phyloP scores from a whole-genome alignment of 768 basidiomycete species.

The Hirschioporus abietinus region DNA sequence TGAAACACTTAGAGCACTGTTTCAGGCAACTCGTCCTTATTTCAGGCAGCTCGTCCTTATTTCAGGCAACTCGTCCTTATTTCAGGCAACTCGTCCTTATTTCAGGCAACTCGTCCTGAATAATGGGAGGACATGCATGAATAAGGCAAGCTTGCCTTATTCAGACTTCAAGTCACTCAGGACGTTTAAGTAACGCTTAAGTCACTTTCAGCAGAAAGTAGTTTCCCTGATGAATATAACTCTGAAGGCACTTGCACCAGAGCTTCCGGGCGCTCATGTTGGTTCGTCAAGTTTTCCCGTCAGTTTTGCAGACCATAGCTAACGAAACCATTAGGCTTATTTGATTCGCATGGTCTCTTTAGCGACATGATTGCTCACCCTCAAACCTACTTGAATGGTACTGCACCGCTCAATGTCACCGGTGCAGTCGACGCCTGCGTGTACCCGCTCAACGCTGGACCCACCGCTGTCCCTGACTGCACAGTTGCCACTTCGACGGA shows the following conservation, averaged over 20 bases:
- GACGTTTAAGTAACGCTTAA: too few relatives aligned
- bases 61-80: too few relatives aligned
- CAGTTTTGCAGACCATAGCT: neutral
- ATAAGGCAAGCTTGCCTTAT: too few relatives aligned
- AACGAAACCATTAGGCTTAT: conserved; percentile 36
- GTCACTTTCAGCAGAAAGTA: too few relatives aligned
- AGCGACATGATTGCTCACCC: conserved; percentile 54
- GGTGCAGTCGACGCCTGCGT: conserved; percentile 47
- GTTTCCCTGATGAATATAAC: too few relatives aligned
- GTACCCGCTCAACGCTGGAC: conserved; percentile 29
- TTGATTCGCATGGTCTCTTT: conserved; percentile 58
- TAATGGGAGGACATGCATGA: too few relatives aligned
- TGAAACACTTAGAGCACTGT: too few relatives aligned
- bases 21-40: too few relatives aligned
- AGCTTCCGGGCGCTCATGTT: conserved; percentile 17
- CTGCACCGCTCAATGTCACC: conserved; percentile 54
- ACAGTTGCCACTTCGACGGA: conserved; percentile 6
- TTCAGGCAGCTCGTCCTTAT: too few relatives aligned
- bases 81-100: too few relatives aligned
- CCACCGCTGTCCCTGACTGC: conserved; percentile 19
- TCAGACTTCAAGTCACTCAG: too few relatives aligned
- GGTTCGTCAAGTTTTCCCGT: conserved; percentile 5
- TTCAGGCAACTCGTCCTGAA: too few relatives aligned
- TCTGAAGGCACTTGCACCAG: conserved; percentile 20
- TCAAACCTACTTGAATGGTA: conserved; percentile 53